A percentile compares a stretch with the other conserved stretches of the same genome.
phyloP scores from a whole-genome alignment of 2,329 filamentous ascomycete species.

The Penicillium sp. region DNA sequence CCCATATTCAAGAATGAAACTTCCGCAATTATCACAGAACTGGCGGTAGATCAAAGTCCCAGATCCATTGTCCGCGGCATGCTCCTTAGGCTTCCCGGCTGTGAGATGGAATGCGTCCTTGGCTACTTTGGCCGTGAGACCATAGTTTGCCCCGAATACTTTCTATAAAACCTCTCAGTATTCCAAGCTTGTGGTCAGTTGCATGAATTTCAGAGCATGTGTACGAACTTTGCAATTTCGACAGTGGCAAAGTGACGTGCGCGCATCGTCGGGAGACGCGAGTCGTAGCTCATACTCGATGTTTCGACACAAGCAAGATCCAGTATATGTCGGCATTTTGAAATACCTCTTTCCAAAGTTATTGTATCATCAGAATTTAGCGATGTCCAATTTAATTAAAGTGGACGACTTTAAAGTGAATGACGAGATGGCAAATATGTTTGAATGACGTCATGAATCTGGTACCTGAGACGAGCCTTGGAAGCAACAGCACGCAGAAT shows the following conservation, averaged over 20 bases:
- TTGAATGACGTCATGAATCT: too few relatives aligned
- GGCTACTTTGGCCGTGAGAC: constrained; percentile 54
- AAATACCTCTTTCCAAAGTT: neutral
- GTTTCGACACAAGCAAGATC: constrained; percentile 51
- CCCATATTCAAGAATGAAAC: constrained; percentile 54
- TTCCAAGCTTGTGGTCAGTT: neutral
- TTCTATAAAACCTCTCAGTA: constrained; percentile 33
- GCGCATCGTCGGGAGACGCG: constrained; percentile 46
- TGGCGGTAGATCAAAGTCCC: constrained; percentile 50
- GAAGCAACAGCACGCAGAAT: too few relatives aligned
- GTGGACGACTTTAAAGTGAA: too few relatives aligned
- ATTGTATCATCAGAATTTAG: neutral
- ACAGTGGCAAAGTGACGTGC: constrained; percentile 56
- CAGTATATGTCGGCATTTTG: constrained; percentile 34
- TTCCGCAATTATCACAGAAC: constrained; percentile 55
- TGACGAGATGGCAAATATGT: too few relatives aligned
- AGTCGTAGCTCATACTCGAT: constrained; percentile 51
- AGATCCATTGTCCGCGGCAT: constrained; percentile 53
- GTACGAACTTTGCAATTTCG: constrained; percentile 49
- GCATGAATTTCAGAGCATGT: neutral
- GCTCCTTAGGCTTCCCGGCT: constrained; percentile 42
- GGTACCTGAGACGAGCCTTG: too few relatives aligned
- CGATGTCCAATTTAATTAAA: too few relatives aligned
- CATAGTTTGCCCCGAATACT: constrained; percentile 54
- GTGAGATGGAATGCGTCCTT: constrained; percentile 45